Evolutionary conservation across 2,329 filamentous ascomycete species (phyloP), one percentile per base, ranked within the genome.

Genomic region (Annulohypoxylon truncatum): DNA sequence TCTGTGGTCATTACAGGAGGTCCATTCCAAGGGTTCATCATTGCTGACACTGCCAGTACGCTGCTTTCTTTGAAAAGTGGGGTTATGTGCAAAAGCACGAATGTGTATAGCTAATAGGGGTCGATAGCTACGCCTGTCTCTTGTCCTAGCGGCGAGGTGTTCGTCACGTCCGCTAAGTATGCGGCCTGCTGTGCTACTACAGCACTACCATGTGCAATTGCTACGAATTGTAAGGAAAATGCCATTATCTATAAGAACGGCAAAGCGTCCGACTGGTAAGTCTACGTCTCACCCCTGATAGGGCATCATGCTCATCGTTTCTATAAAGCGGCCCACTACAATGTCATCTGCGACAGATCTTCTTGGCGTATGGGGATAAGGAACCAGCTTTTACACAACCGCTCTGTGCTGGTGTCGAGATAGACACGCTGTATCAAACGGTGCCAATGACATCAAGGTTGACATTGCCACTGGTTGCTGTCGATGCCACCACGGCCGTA

Each of bases 181-280:
- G 66, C 59, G 7, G 66, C 55, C 1, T 67, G 66, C 26, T 67
- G 66, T 31, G 63, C 56, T 18, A 56, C 63, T n/a, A 58, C 51
- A 4, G 44, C 52, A 1, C 52, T 63, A 2, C 35, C 52, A 13
- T 69, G 63, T 24, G 55, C 33, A 2, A 33, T 69, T 26, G 52
- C 66, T 8, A 69, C 66, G 5, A 63, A 55, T 2, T 69, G 66
- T 10, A 54, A 46, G 5, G 48, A 61, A 20, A 69, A 69, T 10
- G 60, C 51, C 13, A 40, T 69, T 4, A 22, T 59, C 12, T 69
- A 44, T 20, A 15, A 54, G n/a, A 35, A 50, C n/a, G 59, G 63
- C n/a, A 40, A 38, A n/a, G 35, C 47, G 0, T 61, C 59, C 13
- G 38, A 66, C 29, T 69, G 67, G 67, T 69, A 69, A 64, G n/a